A percentile compares a stretch with the other conserved stretches of the same genome.
Conservation (phyloP, 2,329 filamentous ascomycete species). For the Berkeleyomyces basicola region DNA sequence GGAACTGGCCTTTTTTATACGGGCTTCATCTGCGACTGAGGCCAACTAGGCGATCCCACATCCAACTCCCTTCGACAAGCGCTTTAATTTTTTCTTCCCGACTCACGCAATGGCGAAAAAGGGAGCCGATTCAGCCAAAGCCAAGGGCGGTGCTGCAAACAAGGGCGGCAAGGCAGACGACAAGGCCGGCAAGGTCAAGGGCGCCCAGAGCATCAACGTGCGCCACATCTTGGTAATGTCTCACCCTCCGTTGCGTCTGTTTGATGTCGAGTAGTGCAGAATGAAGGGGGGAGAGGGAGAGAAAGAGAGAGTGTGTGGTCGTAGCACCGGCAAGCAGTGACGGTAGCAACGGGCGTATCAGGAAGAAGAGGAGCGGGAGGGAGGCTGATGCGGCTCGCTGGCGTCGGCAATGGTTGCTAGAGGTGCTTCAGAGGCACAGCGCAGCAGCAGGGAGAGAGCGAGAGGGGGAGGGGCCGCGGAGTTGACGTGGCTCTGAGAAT, state of each 20-base stretch:
- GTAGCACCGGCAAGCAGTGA: no score
- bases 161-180: slow-evolving; percentile 25
- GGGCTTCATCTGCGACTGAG: neutral
- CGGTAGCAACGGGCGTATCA: neutral
- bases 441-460: neutral
- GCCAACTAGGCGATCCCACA: no score
- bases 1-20: neutral
- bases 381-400: neutral
- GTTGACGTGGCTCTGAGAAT: no score
- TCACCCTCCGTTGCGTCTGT: neutral
- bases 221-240: slow-evolving; percentile 46
- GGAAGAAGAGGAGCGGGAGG: neutral
- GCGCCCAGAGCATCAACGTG: slow-evolving; percentile 54
- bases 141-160: slow-evolving; percentile 19
- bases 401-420: neutral
- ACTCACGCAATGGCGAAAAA: slow-evolving; percentile 9
- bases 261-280: neutral
- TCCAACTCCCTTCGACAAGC: neutral
- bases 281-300: slow-evolving; percentile 9
- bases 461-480: neutral
- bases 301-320: neutral
- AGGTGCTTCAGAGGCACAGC: neutral
- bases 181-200: slow-evolving; percentile 32
- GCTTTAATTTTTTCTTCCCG: neutral
- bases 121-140: slow-evolving; percentile 9